phyloP scores from a whole-genome alignment of 305 asterid genomes.

The Fraxinus baroniana region DNA sequence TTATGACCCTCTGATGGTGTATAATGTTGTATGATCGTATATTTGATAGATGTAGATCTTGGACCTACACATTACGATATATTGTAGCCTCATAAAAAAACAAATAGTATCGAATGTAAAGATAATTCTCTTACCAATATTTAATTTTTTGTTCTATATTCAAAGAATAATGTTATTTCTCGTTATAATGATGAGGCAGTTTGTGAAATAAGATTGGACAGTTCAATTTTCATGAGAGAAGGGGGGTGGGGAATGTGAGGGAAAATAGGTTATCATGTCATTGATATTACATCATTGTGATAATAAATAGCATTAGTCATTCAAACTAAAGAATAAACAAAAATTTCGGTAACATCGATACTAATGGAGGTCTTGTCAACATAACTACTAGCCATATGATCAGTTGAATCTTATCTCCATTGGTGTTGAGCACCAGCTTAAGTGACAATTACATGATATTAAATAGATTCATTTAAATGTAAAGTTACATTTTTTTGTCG shows the following conservation, averaged over 20 bases:
- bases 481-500: background rate
- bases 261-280: too few relatives aligned
- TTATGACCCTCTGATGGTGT: background rate
- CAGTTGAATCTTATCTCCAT: constrained; percentile 5
- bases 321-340: constrained; percentile 27
- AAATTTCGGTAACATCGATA: constrained; percentile 15
- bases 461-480: too few relatives aligned
- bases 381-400: background rate
- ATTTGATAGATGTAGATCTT: background rate
- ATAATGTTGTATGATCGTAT: background rate
- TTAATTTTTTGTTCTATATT: background rate
- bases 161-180: background rate
- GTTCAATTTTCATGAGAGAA: too few relatives aligned
- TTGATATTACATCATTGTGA: too few relatives aligned
- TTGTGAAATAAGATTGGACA: too few relatives aligned
- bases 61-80: background rate
- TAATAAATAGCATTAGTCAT: too few relatives aligned
- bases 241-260: too few relatives aligned
- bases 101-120: background rate
- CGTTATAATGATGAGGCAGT: too few relatives aligned
- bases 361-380: background rate
- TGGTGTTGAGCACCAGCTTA: too few relatives aligned
- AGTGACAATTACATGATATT: too few relatives aligned
- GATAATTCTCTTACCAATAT: background rate
- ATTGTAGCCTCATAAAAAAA: background rate